phyloP scores from a whole-genome alignment of 2,329 filamentous ascomycete genomes.

The Aphanocladium album region DNA sequence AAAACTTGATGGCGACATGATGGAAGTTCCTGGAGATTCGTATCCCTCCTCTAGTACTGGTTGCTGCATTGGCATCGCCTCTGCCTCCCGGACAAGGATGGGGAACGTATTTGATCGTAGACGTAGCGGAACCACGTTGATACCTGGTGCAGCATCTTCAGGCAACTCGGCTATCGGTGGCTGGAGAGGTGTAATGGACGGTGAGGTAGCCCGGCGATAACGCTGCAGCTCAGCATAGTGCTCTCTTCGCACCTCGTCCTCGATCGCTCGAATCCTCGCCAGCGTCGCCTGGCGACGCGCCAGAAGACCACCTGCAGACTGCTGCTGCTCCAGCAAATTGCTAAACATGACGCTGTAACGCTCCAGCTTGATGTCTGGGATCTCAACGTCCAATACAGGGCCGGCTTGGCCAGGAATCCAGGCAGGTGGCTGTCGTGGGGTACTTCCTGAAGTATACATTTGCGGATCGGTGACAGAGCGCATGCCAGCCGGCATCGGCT shows the following conservation, averaged over 20 bases:
- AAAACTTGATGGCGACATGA: background rate
- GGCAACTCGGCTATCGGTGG: background rate
- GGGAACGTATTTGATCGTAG: conserved; percentile 7
- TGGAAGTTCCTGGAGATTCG: background rate
- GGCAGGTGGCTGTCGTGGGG: background rate
- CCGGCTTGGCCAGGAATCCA: background rate
- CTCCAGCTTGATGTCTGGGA: conserved; percentile 76
- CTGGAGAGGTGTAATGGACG: conserved; percentile 19
- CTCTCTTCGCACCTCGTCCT: conserved; percentile 36
- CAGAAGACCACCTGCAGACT: conserved; percentile 34
- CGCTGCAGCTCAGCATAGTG: conserved; percentile 27
- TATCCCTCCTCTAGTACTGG: background rate
- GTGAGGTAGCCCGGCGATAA: conserved; percentile 45
- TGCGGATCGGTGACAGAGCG: background rate
- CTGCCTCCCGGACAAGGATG: background rate
- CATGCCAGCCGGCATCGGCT: background rate
- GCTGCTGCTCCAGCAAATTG: conserved; percentile 54
- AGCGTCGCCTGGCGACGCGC: conserved; percentile 55
- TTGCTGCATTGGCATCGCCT: background rate
- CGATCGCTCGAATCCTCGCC: conserved; percentile 51
- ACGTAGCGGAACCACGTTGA: conserved; percentile 3
- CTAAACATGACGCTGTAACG: conserved; percentile 94
- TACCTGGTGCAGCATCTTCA: background rate
- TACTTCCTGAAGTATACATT: background rate
- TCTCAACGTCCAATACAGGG: conserved; percentile 64